Evolutionary conservation across 1,284 basidiomycete genomes (phyloP), one percentile per base, ranked within the genome.

Genomic region (Ustilago esculenta): DNA sequence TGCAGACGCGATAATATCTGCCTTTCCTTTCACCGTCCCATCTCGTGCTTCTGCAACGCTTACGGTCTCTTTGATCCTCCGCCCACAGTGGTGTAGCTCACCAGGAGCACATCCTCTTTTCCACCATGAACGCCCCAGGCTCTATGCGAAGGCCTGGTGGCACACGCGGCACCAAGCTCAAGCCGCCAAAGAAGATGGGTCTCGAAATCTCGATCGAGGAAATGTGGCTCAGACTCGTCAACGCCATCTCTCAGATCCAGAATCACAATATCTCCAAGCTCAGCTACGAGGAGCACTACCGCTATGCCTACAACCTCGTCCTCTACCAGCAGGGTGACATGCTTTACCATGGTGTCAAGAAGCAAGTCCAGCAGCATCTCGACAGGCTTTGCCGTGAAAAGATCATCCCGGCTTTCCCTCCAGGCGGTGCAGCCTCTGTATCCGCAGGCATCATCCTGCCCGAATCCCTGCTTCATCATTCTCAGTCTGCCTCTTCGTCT

Each of bases 251-350:
- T 56, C 92, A 97, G 85, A 98, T 99, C 55, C 92, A 96, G 82
- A 91, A 92, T 74, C 92, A 96, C 84, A 92, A 96, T 83, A 92
- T 93, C 7, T 89, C 89, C 53, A 90, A 89, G 77, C 88, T 99
- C 25, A 96, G 92, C 14, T 98, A 94, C 79, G 96, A 98, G 83
- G 95, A 97, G 84, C 94, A 95, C 77, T 94, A 96, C 36, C 64
- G 76, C 18, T 77, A 77, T 27, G 75, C 73, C 12, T 76, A 81
- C 75, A 78, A 77, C 44, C 67, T 79, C 35, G 74, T 81, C 23
- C 57, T 81, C 24, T 81, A 92, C 90, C 82, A 87, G 47, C 76
- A 90, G 59, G 94, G 94, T 8, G 90, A 90, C 54, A 88, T 87
- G 85, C 86, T 98, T 29, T 98, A 98, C 84, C 88, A 90, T 30